Base-by-base conservation (phyloP, 164 flowering plant genomes). In the Piper betle region DNA sequence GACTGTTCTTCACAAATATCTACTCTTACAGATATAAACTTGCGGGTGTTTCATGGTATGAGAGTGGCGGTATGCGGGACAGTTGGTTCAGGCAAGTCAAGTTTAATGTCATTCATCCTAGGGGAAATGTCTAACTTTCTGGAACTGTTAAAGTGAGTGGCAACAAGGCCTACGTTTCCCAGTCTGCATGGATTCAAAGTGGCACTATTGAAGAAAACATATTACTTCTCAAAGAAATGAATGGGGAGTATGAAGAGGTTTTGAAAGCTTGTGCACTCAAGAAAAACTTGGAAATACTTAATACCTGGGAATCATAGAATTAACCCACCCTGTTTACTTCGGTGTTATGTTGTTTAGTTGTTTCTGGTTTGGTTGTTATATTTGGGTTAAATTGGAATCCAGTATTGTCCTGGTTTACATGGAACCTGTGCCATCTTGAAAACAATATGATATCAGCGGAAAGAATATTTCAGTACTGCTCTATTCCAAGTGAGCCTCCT, bases 121-220 rank as follows among this genome's bases (percentile, higher is more conserved):
- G 88, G 88, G 16, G 88, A 84, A 63, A 54, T 84, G 11, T 78
- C 80, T 2, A 70, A 63, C 37, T 75, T 3, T 74, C 82, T 41
- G 88, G 88, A 38, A 57, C 55, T 4, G 37, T 80, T 55, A 71
- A 62, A 55, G 13, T 83, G 55, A 59, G 75, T 63, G 97, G 97
- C 17, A 77, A 77, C 18, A 91, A 80, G 73, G 93, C 93, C 2
- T 91, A 86, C 72, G 89, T 88, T 57, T 79, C 96, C 58, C 97
- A 91, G 64, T 83, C 91, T 3, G 84, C 97, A 37, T 91, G 97
- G 96, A 88, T 91, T 61, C 93, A 83, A 72, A 91, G 91, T 68
- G 91, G 93, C 5, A 91, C 70, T 68, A 81, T 91, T 37, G 90
- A 81, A 66, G 96, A 91, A 3, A 91, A 91, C 63, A 82, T 91